Base-by-base conservation (phyloP, 345 rosid species). In the Gynandropsis gynandra region DNA sequence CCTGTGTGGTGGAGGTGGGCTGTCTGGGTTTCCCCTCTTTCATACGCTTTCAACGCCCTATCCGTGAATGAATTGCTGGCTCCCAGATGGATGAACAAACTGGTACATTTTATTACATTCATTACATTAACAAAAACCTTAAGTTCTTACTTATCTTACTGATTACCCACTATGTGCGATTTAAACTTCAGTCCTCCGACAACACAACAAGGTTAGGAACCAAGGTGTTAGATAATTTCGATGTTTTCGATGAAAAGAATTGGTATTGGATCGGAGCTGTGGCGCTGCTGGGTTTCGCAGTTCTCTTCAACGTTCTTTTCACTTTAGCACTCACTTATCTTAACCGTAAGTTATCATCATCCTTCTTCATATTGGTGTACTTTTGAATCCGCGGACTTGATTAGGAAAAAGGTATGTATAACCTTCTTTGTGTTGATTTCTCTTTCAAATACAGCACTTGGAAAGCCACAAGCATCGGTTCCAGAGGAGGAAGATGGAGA, bases 241-340 rank as follows among this genome's bases (percentile, higher is more conserved):
- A 73, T 47, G 59, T 87, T 10, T 77, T 63, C 17, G 53, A 68
- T 17, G 72, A 84, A 4, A 64, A 59, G 58, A 67, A 87, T 57
- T 90, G 93, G 98, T 87, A 75, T 61, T 92, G 95, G 96, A 79
- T 84, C 48, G 89, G 95, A 19, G 72, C 58, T 21, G 92, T 63
- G 47, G 84, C 78, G 21, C 74, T 80, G 52, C 13, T 79, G 0
- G 93, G 87, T 14, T 92, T 84, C 68, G 49, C 57, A 32, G 47
- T 92, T 54, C 66, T 87, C 60, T 82, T 82, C 74, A 92, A 87
- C 52, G 68, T 77, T 62, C 73, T 87, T 37, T 85, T 80, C 47
- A 92, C 87, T 33, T 18, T 87, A 0, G 57, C 95, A 5, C 89
- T 92, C 20, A 73, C 57, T 70, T 87, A 79, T 71, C 72, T 87